phyloP scores from a whole-genome alignment of 352 stramenopile species.

The Pythium pyrilobum region DNA sequence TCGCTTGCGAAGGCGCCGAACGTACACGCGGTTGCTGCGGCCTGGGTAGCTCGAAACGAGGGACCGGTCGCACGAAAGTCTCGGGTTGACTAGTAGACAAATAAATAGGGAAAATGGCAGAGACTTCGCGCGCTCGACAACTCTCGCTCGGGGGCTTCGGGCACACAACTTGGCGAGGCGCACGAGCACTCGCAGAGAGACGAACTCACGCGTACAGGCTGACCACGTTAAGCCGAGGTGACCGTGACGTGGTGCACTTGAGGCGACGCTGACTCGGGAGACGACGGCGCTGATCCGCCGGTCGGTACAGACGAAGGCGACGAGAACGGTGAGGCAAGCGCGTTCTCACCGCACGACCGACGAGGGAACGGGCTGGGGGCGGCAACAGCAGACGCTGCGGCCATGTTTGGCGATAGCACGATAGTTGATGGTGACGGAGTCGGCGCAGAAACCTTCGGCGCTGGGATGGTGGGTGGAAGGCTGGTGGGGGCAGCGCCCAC shows the following conservation, averaged over 20 bases:
- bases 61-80: too few species aligned
- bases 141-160: not conserved
- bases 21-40: not conserved
- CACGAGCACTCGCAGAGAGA: not conserved
- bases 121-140: not conserved
- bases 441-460: too few species aligned
- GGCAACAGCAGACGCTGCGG: slow-evolving; percentile 8
- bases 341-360: slow-evolving; percentile 45
- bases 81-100: slow-evolving; percentile 25
- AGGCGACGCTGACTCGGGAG: slow-evolving; percentile 37
- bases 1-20: not conserved
- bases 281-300: slow-evolving; percentile 35
- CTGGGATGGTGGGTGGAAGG: not conserved
- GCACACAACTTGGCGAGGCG: not conserved
- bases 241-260: slow-evolving; percentile 66
- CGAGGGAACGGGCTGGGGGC: slow-evolving; percentile 27
- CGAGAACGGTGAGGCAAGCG: slow-evolving; percentile 35
- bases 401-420: slow-evolving; percentile 24
- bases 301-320: slow-evolving; percentile 33
- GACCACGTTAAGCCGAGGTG: slow-evolving; percentile 42
- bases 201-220: too few species aligned
- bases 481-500: not conserved
- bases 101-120: slow-evolving; percentile 18
- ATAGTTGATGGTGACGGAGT: too few species aligned
- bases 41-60: too few species aligned